Conservation (phyloP, 306 rosid genomes). For the Castanea crenata region DNA sequence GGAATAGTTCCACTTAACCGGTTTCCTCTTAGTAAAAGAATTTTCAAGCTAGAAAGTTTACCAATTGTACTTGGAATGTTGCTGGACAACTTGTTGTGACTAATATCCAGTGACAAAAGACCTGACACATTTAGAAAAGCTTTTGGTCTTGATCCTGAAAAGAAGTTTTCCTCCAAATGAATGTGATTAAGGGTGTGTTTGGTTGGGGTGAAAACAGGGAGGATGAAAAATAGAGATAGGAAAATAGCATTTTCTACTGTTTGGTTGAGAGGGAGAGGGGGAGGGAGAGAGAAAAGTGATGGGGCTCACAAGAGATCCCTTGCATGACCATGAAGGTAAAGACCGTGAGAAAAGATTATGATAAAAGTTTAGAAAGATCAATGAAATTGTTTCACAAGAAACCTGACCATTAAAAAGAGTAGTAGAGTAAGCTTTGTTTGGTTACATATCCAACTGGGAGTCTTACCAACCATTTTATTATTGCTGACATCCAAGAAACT, state of each 20-base stretch:
- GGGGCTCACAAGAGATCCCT: too few relatives aligned
- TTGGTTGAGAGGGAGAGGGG: too few relatives aligned
- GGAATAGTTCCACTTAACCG: slow-evolving; percentile 4
- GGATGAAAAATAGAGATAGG: too few relatives aligned
- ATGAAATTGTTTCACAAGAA: neutral
- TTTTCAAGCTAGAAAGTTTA: neutral
- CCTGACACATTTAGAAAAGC: neutral
- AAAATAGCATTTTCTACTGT: too few relatives aligned
- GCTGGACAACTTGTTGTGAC: neutral
- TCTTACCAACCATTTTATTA: neutral
- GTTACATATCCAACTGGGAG: neutral
- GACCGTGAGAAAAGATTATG: neutral
- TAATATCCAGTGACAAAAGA: neutral
- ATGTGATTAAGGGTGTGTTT: neutral
- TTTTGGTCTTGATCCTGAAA: neutral
- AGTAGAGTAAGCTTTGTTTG: neutral
- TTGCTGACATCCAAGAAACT: neutral
- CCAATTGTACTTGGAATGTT: neutral
- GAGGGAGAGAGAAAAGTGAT: too few relatives aligned
- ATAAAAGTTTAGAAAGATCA: neutral
- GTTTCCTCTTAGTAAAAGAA: neutral
- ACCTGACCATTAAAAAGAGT: neutral
- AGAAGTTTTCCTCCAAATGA: neutral
- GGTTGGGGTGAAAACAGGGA: too few relatives aligned
- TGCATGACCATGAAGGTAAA: neutral